Evolutionary conservation across 371 early-diverging fungal species (phyloP), one percentile per base, ranked within the genome.

Genomic region (Mortierella sp.): DNA sequence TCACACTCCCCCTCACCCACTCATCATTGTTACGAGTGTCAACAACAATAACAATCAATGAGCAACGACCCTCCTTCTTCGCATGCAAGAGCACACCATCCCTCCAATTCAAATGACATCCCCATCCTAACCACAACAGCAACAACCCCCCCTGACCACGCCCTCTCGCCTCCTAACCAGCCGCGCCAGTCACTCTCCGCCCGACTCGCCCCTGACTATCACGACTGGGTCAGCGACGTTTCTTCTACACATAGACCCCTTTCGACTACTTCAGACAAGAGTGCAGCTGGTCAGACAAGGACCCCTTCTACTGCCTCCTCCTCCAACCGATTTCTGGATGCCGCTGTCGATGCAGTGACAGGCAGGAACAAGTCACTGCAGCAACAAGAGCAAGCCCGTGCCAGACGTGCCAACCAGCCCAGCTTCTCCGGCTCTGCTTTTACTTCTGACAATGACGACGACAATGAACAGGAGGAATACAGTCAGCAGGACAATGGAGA

Each of bases 381-480:
- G 51, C 51, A 51, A 51, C 67, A 37, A 11, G 69, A 73, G 6
- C 69, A 69, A 21, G 77, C 81, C 16, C 86, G 86, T 13, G 71
- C 79, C n/a, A 61, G 86, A 54, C 79, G 82, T 67, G 88, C 76
- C 37, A 86, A 86, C 61, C 86, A 86, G 31, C 82, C 86, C 40
- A 86, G 86, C 26, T 79, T 86, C 53, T 64, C 74, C 61, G 86
- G 86, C 34, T 86, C 86, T 5, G 76, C 82, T 24, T 78, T 81
- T 48, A 78, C 78, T 5, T 82, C 77, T 34, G 83, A 82, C 31
- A 77, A 69, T 8, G 72, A 67, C 34, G 61, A 53, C 31, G 26
- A 54, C 28, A n/a, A 72, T 16, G 26, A 64, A 2, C 40, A 16
- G 11, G 54, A 70, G 16, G 28, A 72, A 6, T 28, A 67, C 24